Evolutionary conservation across 331 rosid species (phyloP), one percentile per base, ranked within the genome.

Genomic region (Quercus lobata): DNA sequence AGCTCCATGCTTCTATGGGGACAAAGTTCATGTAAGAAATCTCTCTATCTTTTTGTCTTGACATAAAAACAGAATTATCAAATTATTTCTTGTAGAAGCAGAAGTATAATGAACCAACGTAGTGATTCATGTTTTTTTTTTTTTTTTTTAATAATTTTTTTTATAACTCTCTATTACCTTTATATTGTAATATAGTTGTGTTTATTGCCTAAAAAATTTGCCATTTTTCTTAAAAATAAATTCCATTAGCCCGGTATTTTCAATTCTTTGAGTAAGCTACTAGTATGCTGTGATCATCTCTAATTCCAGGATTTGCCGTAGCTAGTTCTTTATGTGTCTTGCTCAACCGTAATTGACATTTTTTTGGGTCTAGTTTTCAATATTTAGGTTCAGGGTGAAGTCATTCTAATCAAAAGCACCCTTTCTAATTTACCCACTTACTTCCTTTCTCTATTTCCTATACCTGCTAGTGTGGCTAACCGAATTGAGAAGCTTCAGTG

Each of bases 1-100:
- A 86, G 83, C 98, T 93, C 61, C 98, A 93, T 70, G 69, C 89
- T 54, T 27, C 82, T 44, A 79, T 93, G 93, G 89, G 96, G 57
- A 88, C 99, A 74, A 93, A 93, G 93, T 95, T 93, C 84, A 93
- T 91, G 99, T 93, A 85, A 73, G 88, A 53, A 76, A 71, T 11
- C 46, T 73, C 4, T 30, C 61, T 5, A 6, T 25, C 44, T 29
- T 11, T 4, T 54, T 25, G 58, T 44, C 27, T 21, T 46, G 22
- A 17, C 21, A 6, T 14, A 68, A 15, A 49, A 49, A 49, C 0
- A 14, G 14, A 24, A 35, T 68, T 53, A 22, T 78, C 37, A 60
- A 29, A 24, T 46, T 57, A 63, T 74, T 78, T 76, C 22, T 49
- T 37, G 17, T 68, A 35, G 53, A 35, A 34, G 72, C 10, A 19